phyloP scores from a whole-genome alignment of 2,329 filamentous ascomycete genomes.

The Botrytis paeoniae region DNA sequence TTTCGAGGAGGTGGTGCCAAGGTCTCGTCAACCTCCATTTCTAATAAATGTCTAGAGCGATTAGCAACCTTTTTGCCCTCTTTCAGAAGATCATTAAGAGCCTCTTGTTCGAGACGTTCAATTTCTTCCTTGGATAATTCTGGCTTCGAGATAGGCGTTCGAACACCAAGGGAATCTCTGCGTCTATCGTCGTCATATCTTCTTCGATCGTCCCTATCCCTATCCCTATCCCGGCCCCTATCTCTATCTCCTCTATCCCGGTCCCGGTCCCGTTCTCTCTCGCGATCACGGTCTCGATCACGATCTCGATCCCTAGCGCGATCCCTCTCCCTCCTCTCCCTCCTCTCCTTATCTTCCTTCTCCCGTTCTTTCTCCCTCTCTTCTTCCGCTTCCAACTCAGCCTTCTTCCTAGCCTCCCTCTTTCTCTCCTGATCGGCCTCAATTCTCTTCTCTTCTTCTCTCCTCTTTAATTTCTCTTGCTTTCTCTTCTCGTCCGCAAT shows the following conservation, averaged over 20 bases:
- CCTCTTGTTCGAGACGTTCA: constrained; percentile 38
- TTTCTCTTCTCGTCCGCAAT: constrained; percentile 60
- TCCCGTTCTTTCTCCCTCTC: constrained; percentile 27
- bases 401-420: constrained; percentile 36
- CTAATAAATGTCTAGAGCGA: constrained; percentile 36
- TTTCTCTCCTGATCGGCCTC: constrained; percentile 47
- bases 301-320: constrained; percentile 34
- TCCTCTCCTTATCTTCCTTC: constrained; percentile 40
- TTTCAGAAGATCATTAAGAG: constrained; percentile 37
- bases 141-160: constrained; percentile 24
- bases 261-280: constrained; percentile 34
- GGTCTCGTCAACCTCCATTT: constrained; percentile 37
- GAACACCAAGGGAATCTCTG: constrained; percentile 23
- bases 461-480: constrained; percentile 51
- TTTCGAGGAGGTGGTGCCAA: constrained; percentile 39
- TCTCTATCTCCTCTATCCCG: constrained; percentile 25
- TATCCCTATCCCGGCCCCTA: constrained; percentile 29
- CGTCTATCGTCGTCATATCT: constrained; percentile 29
- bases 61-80: constrained; percentile 36
- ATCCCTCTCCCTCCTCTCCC: constrained; percentile 24
- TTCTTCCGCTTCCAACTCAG: constrained; percentile 33
- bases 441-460: constrained; percentile 46
- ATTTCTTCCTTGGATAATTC: constrained; percentile 38
- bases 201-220: constrained; percentile 32
- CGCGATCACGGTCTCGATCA: constrained; percentile 34